Conservation (phyloP, 352 stramenopile genomes). For the Pythium grandisporangium region DNA sequence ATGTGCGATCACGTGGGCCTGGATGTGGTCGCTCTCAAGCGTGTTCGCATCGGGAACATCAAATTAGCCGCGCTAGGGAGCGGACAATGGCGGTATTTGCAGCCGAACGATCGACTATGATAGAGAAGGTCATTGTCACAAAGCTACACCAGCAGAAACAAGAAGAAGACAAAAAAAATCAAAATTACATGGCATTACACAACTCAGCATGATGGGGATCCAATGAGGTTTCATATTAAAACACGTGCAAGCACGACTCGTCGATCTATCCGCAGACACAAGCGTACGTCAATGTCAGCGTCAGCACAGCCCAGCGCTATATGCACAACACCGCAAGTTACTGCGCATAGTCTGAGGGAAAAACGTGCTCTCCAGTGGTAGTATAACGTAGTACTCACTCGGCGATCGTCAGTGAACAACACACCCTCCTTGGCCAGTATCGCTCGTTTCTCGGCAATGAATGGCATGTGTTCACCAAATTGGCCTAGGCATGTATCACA, state of each 20-base stretch:
- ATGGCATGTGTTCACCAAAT: slow-evolving; percentile 39
- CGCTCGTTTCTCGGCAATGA: slow-evolving; percentile 59
- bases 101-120: slow-evolving; percentile 47
- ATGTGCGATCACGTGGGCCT: slow-evolving; percentile 93
- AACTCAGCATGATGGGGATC: too few species aligned
- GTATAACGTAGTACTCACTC: slow-evolving; percentile 34
- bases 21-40: slow-evolving; percentile 85
- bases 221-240: slow-evolving; percentile 8
- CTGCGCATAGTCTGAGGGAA: too few species aligned
- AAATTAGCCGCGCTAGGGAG: slow-evolving; percentile 60
- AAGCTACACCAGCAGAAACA: too few species aligned
- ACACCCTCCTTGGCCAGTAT: slow-evolving; percentile 60
- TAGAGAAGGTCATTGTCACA: too few species aligned
- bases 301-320: background rate
- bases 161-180: slow-evolving; percentile 1
- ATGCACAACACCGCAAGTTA: too few species aligned
- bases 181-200: background rate
- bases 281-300: background rate
- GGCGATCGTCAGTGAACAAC: slow-evolving; percentile 39
- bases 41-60: slow-evolving; percentile 87
- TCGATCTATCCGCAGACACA: too few species aligned
- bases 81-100: slow-evolving; percentile 76
- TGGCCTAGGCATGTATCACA: slow-evolving; percentile 33
- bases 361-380: too few species aligned
- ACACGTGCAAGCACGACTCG: slow-evolving; percentile 31